phyloP scores from a whole-genome alignment of 2,329 filamentous ascomycete genomes.

The Diaporthe amygdali region DNA sequence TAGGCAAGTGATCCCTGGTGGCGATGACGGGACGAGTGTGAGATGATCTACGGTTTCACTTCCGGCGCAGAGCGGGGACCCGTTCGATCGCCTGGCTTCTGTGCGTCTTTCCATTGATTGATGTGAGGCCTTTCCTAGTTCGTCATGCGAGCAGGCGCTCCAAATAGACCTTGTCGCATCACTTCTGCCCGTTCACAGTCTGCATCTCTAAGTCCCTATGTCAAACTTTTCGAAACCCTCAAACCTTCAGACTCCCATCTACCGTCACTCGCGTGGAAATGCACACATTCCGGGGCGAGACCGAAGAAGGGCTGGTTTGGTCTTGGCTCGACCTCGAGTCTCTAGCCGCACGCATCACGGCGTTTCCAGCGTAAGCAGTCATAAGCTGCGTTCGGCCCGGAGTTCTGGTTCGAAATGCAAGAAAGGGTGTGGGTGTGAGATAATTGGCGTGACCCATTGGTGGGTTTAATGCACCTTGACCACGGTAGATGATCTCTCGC shows the following conservation, averaged over 20 bases:
- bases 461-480: neutral
- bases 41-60: slow-evolving; percentile 24
- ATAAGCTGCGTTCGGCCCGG: neutral
- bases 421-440: neutral
- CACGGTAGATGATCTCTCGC: neutral
- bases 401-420: neutral
- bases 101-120: slow-evolving; percentile 11
- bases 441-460: neutral
- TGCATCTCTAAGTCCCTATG: neutral
- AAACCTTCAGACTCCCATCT: neutral
- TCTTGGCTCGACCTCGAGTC: neutral
- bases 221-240: neutral
- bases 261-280: neutral
- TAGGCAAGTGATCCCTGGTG: neutral
- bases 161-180: neutral
- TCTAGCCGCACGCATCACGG: neutral
- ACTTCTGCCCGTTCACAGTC: neutral
- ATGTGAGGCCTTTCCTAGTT: neutral
- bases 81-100: slow-evolving; percentile 19
- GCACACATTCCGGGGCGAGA: neutral
- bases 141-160: neutral
- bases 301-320: neutral
- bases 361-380: neutral
- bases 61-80: slow-evolving; percentile 15
- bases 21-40: slow-evolving; percentile 15